phyloP scores from a whole-genome alignment of 1,284 basidiomycete species.

The Boletus semigastroideus region DNA sequence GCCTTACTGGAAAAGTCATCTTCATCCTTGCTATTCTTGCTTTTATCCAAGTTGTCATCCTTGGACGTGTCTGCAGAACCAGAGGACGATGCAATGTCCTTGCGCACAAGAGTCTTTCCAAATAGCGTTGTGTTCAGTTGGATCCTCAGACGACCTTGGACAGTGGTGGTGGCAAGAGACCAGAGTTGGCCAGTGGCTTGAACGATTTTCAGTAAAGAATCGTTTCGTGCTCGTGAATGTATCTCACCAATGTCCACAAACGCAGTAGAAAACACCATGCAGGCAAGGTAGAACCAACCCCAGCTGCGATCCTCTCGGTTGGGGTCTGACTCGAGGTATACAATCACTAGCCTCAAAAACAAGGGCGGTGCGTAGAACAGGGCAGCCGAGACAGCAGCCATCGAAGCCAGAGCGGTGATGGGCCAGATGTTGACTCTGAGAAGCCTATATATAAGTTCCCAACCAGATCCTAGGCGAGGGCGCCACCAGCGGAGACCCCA shows the following conservation, averaged over 20 bases:
- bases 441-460: constrained; percentile 59
- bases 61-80: constrained; percentile 25
- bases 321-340: constrained; percentile 69
- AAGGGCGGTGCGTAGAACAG: constrained; percentile 80
- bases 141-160: constrained; percentile 72
- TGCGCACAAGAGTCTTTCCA: constrained; percentile 85
- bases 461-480: constrained; percentile 53
- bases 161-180: constrained; percentile 68
- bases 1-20: constrained; percentile 88
- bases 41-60: constrained; percentile 29
- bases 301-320: constrained; percentile 55
- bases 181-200: constrained; percentile 56
- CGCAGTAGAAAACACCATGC: constrained; percentile 67
- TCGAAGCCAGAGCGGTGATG: constrained; percentile 45
- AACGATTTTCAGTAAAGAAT: constrained; percentile 6
- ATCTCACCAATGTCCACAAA: constrained; percentile 57
- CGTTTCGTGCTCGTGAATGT: background rate
- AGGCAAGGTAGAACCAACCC: constrained; percentile 74
- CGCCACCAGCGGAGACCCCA: constrained; percentile 41
- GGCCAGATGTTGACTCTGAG: constrained; percentile 49
- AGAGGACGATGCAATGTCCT: constrained; percentile 75
- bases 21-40: constrained; percentile 44
- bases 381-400: constrained; percentile 64
- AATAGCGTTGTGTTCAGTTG: constrained; percentile 88
- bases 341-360: constrained; percentile 70